Evolutionary conservation across 768 basidiomycete species (phyloP), one percentile per base, ranked within the genome.

Genomic region (Russula virescens): DNA sequence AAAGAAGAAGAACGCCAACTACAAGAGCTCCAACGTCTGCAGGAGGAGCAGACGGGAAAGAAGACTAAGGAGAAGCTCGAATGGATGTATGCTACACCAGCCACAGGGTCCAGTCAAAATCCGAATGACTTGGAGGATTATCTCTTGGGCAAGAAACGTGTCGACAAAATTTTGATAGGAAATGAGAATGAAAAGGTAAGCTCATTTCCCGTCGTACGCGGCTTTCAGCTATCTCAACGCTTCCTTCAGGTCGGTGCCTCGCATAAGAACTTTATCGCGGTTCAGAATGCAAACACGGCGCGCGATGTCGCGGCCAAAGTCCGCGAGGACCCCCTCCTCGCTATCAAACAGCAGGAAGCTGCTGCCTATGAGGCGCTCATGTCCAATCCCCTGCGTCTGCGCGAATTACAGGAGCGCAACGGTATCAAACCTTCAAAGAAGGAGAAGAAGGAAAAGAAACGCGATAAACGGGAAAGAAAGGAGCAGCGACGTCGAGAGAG

Each of bases 31-130:
- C 97, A 98, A 72, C 83, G 95, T 55, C 75, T 99, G 60, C 96
- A 98, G 73, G 94, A 96, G 73, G 91, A 91, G 68, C 86, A 95
- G 67, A 98, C 96, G 11, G 96, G 96, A 38, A 94, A 89, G 79
- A 97, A 95, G 76, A 79, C 91, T 66, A 85, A 88, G 55, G 95
- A 98, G 75, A 94, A 94, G 72, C 74, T 99, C 53, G 97, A 99
- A 73, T 99, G 97, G 97, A 96, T 99, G 93, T 99, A 98, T 77
- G 80, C 96, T n/a, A 97, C 96, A 1, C 97, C 97, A 5, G 92
- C 94, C 1, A 87, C 89, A 4, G 95, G 95, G n/a, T 87, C 81
- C 64, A 88, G 78, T 57, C 84, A 89, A 68, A 94, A 94, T 71
- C 73, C 88, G 35, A 96, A 94, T 68, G 96, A 98, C 65, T 74